phyloP scores from a whole-genome alignment of 129 eudicot genomes.

The Arctium minus region DNA sequence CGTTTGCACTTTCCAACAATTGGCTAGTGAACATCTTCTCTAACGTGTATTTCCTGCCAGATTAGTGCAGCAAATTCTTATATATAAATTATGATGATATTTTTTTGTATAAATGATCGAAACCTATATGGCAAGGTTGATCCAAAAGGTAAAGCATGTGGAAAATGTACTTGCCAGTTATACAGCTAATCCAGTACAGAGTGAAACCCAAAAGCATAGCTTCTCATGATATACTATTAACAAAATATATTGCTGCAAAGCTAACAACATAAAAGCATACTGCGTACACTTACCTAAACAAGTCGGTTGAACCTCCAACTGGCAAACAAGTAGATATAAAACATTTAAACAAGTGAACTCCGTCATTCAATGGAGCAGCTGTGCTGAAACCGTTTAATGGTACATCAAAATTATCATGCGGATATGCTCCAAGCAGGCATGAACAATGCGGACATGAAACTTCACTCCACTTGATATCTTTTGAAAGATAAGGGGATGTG shows the following conservation, averaged over 20 bases:
- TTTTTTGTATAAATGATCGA: neutral
- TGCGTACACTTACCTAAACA: constrained; percentile 50
- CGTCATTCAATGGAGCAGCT: constrained; percentile 49
- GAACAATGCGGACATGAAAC: constrained; percentile 77
- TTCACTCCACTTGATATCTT: constrained; percentile 71
- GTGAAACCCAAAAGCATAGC: neutral
- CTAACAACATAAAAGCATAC: neutral
- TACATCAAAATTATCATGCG: constrained; percentile 36
- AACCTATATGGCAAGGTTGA: neutral
- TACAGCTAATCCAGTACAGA: neutral
- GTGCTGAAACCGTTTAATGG: constrained; percentile 25
- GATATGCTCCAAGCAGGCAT: constrained; percentile 76
- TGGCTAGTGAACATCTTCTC: constrained; percentile 84
- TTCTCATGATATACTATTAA: neutral
- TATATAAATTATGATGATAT: neutral
- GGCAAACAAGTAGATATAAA: constrained; percentile 66
- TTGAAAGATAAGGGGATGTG: constrained; percentile 60
- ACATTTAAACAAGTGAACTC: constrained; percentile 78
- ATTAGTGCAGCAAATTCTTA: neutral
- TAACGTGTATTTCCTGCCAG: constrained; percentile 64
- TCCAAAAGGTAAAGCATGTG: neutral
- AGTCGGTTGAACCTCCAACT: constrained; percentile 39
- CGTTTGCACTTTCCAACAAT: constrained; percentile 83
- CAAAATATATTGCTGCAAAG: neutral
- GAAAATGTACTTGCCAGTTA: neutral